These are phyloP conservation scores for Alternaria triticina DNA, from an alignment of 2,329 filamentous ascomycete species.

Conservation along the genomic window DNA sequence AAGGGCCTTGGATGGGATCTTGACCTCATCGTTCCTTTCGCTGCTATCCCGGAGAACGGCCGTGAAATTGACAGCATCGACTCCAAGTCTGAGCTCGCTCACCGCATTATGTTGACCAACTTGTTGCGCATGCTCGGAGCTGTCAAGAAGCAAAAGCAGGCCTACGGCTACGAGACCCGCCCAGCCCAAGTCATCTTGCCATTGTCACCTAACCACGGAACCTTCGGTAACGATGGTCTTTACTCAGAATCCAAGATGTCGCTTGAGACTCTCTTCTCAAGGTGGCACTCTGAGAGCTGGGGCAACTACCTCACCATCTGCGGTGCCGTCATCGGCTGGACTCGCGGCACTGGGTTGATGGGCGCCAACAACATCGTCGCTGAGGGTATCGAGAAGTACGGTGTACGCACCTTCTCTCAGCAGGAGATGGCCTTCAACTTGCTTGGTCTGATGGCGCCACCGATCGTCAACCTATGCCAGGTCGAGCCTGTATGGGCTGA, in stretches of 20 bases:
- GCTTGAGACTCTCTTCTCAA: conserved; percentile 96
- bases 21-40: conserved; percentile 94
- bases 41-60: conserved; percentile 96
- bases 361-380: conserved; percentile 97
- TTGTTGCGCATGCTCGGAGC: conserved; percentile 86
- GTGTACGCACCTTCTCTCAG: conserved; percentile 97
- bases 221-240: conserved; percentile 95
- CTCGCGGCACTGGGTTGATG: conserved; percentile 97
- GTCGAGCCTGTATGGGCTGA: conserved; percentile 95
- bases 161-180: conserved; percentile 88
- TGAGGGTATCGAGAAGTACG: conserved; percentile 94
- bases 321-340: conserved; percentile 98
- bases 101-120: conserved; percentile 99
- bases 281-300: conserved; percentile 98
- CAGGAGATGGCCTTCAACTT: conserved; percentile 99
- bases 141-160: conserved; percentile 89
- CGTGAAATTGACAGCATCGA: conserved; percentile 97
- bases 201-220: conserved; percentile 96
- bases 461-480: conserved; percentile 95
- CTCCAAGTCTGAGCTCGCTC: conserved; percentile 95
- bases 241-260: conserved; percentile 99
- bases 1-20: conserved; percentile 97
- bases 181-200: conserved; percentile 96
- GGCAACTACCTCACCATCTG: conserved; percentile 97
- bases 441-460: conserved; percentile 91